phyloP scores from a whole-genome alignment of 2,329 filamentous ascomycete species.

The Exophiala alcalophila region DNA sequence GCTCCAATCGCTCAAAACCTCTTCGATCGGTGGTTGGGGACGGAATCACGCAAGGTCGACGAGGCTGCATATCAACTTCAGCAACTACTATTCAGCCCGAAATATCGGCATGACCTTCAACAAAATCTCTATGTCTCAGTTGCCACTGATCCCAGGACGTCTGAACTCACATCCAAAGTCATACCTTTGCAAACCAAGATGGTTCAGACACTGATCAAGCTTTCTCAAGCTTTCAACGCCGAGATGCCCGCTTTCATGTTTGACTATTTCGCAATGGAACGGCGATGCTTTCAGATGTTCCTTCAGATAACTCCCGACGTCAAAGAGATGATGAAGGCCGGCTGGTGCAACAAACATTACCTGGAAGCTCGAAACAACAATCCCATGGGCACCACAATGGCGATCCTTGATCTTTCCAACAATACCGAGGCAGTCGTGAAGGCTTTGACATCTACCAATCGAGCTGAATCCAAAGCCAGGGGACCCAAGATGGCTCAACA shows the following conservation, averaged over 20 bases:
- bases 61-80: constrained; percentile 5
- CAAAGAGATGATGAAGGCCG: neutral
- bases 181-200: constrained; percentile 2
- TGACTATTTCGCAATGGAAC: constrained; percentile 7
- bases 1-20: constrained; percentile 2
- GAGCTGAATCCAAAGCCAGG: neutral
- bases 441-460: neutral
- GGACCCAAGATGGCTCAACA: neutral
- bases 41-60: constrained; percentile 5
- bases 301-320: neutral
- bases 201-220: constrained; percentile 1
- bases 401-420: neutral
- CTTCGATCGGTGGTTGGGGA: constrained; percentile 4
- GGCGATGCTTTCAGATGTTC: neutral
- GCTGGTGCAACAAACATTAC: neutral
- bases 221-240: constrained; percentile 4
- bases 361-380: neutral
- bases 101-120: neutral
- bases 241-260: constrained; percentile 8
- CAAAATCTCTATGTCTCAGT: neutral
- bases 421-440: neutral
- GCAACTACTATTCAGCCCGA: neutral
- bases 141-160: neutral
- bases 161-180: neutral
- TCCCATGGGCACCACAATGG: neutral